A percentile compares a stretch with the other conserved stretches of the same genome.
Conservation (phyloP, 106 monocot species). For the Dioscorea dumetorum region DNA sequence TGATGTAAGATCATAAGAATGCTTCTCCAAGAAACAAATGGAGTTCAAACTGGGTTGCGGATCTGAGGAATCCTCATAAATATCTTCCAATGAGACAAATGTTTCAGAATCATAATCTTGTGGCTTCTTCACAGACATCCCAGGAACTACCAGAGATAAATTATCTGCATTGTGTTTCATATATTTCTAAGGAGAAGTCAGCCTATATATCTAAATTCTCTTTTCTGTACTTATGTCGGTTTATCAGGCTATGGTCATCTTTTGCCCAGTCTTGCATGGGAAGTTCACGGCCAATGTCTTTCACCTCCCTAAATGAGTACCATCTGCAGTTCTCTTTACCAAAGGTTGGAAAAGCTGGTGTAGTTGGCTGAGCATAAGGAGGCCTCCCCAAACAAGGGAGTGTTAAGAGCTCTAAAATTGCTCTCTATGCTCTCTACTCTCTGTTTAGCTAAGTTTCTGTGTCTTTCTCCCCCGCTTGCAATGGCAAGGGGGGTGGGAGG, state of each 20-base stretch:
- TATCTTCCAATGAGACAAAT: constrained; percentile 47
- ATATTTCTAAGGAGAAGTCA: no score
- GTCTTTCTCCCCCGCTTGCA: no score
- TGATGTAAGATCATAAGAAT: constrained; percentile 13
- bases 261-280: background rate
- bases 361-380: constrained; percentile 45
- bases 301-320: constrained; percentile 40
- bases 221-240: constrained; percentile 15
- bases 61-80: constrained; percentile 57
- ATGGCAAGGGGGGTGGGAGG: no score
- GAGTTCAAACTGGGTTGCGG: constrained; percentile 7
- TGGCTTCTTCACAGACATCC: constrained; percentile 21
- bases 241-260: constrained; percentile 11
- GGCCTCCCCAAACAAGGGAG: constrained; percentile 33
- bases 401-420: no score
- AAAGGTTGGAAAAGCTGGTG: constrained; percentile 35
- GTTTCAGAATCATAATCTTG: constrained; percentile 55
- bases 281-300: constrained; percentile 13
- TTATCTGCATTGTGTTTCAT: background rate
- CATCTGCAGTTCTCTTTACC: constrained; percentile 27
- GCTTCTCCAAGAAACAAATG: background rate
- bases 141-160: constrained; percentile 4
- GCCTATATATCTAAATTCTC: background rate
- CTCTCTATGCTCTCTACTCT: no score
- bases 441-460: no score